A percentile compares a stretch with the other conserved stretches of the same genome.
These are phyloP conservation scores for Fusarium sp. DNA, from an alignment of 2,329 filamentous ascomycete genomes.

Conservation along the genomic window DNA sequence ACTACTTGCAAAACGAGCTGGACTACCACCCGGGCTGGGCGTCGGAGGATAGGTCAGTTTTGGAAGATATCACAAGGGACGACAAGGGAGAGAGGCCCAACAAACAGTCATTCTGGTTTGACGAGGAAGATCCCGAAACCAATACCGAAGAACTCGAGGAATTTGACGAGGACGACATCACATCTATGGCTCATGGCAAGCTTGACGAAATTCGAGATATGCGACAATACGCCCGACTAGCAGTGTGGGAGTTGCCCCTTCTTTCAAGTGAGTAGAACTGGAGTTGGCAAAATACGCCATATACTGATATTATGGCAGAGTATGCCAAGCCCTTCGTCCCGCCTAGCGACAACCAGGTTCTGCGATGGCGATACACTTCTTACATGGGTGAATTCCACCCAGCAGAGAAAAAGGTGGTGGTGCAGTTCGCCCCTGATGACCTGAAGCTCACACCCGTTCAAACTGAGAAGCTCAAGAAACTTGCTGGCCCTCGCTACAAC, in stretches of 20 bases:
- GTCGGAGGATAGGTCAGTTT: conserved; percentile 50
- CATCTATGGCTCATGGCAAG: conserved; percentile 84
- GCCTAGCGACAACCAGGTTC: conserved; percentile 74
- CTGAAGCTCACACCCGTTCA: conserved; percentile 77
- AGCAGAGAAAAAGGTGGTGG: conserved; percentile 91
- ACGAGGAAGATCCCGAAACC: conserved; percentile 62
- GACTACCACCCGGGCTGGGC: conserved; percentile 48
- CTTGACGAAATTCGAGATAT: conserved; percentile 89
- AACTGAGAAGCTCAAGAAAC: conserved; percentile 85
- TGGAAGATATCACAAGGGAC: conserved; percentile 49
- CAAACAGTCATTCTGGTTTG: conserved; percentile 61
- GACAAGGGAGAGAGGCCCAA: conserved; percentile 52
- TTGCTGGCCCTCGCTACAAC: conserved; percentile 88
- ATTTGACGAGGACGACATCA: conserved; percentile 86
- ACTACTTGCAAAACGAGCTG: conserved; percentile 48
- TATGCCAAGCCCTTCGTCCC: conserved; percentile 84
- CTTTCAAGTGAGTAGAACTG: conserved; percentile 76
- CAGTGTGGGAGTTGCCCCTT: conserved; percentile 96
- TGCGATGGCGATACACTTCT: conserved; percentile 96
- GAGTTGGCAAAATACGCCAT: background rate
- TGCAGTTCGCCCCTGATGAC: conserved; percentile 85
- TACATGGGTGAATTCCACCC: conserved; percentile 97
- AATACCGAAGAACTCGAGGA: conserved; percentile 68
- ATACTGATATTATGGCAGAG: conserved; percentile 64
- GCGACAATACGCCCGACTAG: conserved; percentile 86